These are phyloP conservation scores for Aspergillus sp. DNA, from an alignment of 2,329 filamentous ascomycete species.

Conservation along the genomic window DNA sequence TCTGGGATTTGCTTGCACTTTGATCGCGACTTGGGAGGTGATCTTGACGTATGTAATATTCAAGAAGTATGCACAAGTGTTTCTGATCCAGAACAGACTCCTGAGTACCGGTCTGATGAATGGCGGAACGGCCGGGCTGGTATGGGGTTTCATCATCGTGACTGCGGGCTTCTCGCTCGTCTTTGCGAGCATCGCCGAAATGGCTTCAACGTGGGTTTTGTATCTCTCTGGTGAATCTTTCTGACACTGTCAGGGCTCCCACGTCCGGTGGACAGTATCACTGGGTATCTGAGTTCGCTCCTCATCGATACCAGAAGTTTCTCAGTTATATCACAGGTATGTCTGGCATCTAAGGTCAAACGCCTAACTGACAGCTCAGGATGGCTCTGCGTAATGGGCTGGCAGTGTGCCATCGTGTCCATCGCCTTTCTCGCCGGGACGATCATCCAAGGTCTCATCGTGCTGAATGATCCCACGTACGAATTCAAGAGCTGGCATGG, in stretches of 20 bases:
- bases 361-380: slow-evolving; percentile 21
- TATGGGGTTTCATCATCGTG: slow-evolving; percentile 38
- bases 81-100: slow-evolving; percentile 17
- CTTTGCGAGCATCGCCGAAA: slow-evolving; percentile 41
- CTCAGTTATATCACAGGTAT: slow-evolving; percentile 48
- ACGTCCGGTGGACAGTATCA: slow-evolving; percentile 44
- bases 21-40: slow-evolving; percentile 46
- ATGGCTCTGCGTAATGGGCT: slow-evolving; percentile 46
- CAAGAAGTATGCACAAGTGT: too few species aligned
- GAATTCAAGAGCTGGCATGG: slow-evolving; percentile 44
- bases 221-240: neutral
- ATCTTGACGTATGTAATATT: slow-evolving; percentile 42
- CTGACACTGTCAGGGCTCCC: slow-evolving; percentile 33
- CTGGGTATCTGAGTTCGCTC: slow-evolving; percentile 48
- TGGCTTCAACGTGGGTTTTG: slow-evolving; percentile 42
- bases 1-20: slow-evolving; percentile 44
- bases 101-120: slow-evolving; percentile 32
- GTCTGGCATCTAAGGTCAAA: neutral
- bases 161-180: slow-evolving; percentile 33
- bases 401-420: slow-evolving; percentile 47
- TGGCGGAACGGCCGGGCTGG: slow-evolving; percentile 38
- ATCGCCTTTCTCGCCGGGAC: slow-evolving; percentile 46
- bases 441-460: slow-evolving; percentile 47
- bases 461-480: slow-evolving; percentile 45
- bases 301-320: slow-evolving; percentile 39